Percentiles rank a stretch among this genome's conserved stretches.
phyloP scores from a whole-genome alignment of 139 green algal species.

The Chlamydomonas sp. region DNA sequence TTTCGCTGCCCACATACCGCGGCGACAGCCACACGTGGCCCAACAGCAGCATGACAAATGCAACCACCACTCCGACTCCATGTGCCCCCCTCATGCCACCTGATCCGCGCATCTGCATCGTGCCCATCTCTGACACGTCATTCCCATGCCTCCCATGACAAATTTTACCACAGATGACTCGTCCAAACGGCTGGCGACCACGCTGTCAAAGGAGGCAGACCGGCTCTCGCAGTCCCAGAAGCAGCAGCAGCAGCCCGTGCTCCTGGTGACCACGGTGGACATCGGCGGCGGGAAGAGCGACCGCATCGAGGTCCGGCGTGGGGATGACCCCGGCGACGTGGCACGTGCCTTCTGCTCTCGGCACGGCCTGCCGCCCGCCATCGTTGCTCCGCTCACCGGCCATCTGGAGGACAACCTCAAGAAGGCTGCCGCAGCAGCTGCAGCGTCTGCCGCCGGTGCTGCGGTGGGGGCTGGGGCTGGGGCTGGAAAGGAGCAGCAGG shows the following conservation, averaged over 20 bases:
- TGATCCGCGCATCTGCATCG: too few species aligned
- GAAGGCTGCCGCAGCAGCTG: slow-evolving; percentile 37
- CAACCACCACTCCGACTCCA: too few species aligned
- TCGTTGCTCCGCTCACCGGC: slow-evolving; percentile 69
- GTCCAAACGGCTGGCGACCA: too few species aligned
- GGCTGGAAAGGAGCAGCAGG: too few species aligned
- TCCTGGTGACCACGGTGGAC: slow-evolving; percentile 91
- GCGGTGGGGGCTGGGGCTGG: not conserved
- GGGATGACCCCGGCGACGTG: slow-evolving; percentile 69
- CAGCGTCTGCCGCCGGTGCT: not conserved
- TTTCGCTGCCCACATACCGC: too few species aligned
- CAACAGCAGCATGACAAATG: too few species aligned
- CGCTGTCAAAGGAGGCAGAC: too few species aligned
- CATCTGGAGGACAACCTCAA: slow-evolving; percentile 81
- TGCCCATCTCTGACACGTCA: too few species aligned
- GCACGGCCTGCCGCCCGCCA: slow-evolving; percentile 67
- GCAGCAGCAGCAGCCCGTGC: slow-evolving; percentile 32
- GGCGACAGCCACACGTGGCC: too few species aligned
- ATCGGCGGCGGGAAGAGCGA: slow-evolving; percentile 74
- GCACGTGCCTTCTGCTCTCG: slow-evolving; percentile 73
- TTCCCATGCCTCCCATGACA: too few species aligned
- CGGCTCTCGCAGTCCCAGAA: not conserved
- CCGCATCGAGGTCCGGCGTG: slow-evolving; percentile 69
- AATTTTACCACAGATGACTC: too few species aligned
- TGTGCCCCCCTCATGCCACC: too few species aligned